Evolutionary conservation across 2,329 filamentous ascomycete species (phyloP), one percentile per base, ranked within the genome.

Genomic region (Paraphoma chrysanthemicola): DNA sequence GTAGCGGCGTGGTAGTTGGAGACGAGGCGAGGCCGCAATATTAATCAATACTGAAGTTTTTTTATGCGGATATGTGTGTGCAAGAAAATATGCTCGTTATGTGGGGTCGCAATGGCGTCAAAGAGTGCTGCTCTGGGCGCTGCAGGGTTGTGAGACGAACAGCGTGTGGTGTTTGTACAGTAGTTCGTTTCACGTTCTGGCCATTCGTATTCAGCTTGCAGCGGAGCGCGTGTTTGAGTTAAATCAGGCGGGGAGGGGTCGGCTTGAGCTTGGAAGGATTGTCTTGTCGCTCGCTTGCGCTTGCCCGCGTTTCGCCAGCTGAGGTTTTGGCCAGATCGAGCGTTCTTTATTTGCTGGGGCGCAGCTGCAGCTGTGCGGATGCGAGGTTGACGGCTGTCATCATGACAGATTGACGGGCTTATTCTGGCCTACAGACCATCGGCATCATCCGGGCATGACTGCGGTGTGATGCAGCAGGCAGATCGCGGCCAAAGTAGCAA

Each of bases 121-220:
- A 46, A 8, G 4, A n/a, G 10, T 6, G 33, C 33, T 10, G 14
- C 14, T 23, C 23, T 23, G 23, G 33, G 33, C 33, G 33, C 3
- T 36, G 33, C 33, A 36, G 33, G 33, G 33, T 38, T 17, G 39
- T 59, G 56, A 59, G 56, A 59, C 56, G 48, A 44, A 48, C 44
- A 44, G 48, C 41, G 54, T 56, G 33, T 47, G 48, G 51, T 54
- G 51, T 48, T 54, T 50, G 42, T 49, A 56, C 49, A 56, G 54
- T 57, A 54, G 56, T 59, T 56, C 53, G 56, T 59, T 59, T 59
- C 56, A 59, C 46, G 53, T 49, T 50, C 36, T 46, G 31, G 42
- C 48, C 39, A 53, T 17, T 42, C 36, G 41, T 39, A 41, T 43
- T 31, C 36, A 31, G 28, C 47, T 9, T 42, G 39, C 18, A 17